These are phyloP conservation scores for Starmerella khaoyaiensis DNA, from an alignment of 805 yeast species.

Conservation along the genomic window DNA sequence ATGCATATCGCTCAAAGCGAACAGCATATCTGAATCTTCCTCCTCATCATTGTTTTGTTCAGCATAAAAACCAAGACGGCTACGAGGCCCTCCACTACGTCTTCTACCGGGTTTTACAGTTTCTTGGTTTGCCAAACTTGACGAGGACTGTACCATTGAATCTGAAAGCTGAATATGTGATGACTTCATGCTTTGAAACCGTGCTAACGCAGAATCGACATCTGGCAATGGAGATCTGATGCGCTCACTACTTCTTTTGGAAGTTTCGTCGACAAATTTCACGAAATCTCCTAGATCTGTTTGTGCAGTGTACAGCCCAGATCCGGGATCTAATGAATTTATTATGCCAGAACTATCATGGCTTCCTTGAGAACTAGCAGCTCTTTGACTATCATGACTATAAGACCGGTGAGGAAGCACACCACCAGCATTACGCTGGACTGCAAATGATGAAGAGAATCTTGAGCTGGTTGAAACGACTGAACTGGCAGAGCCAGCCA, in stretches of 20 bases:
- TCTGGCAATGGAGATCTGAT: conserved; percentile 4
- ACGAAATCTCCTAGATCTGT: conserved; percentile 50
- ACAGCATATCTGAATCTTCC: conserved; percentile 20
- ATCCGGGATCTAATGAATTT: conserved; percentile 25
- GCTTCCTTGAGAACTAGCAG: conserved; percentile 19
- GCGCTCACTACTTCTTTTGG: conserved; percentile 14
- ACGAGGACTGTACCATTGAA: conserved; percentile 20
- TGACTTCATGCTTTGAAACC: conserved; percentile 27
- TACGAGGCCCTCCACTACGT: conserved; percentile 15
- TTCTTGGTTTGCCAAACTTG: conserved; percentile 5
- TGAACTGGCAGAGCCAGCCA: conserved; percentile 15
- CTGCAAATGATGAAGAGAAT: conserved; percentile 30
- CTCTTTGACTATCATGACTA: conserved; percentile 34
- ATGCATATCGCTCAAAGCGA: conserved; percentile 23
- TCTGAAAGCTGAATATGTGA: conserved; percentile 28
- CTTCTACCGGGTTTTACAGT: conserved; percentile 12
- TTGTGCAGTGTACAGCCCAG: conserved; percentile 34
- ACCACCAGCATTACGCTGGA: conserved; percentile 15
- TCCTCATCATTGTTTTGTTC: conserved; percentile 11
- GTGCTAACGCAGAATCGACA: conserved; percentile 23
- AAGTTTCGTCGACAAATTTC: conserved; percentile 42
- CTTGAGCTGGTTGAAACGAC: conserved; percentile 16
- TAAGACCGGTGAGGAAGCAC: conserved; percentile 12
- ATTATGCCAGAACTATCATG: conserved; percentile 10
- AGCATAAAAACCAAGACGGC: conserved; percentile 20